phyloP scores from a whole-genome alignment of 164 flowering plant species.

The Vitis rupestris region DNA sequence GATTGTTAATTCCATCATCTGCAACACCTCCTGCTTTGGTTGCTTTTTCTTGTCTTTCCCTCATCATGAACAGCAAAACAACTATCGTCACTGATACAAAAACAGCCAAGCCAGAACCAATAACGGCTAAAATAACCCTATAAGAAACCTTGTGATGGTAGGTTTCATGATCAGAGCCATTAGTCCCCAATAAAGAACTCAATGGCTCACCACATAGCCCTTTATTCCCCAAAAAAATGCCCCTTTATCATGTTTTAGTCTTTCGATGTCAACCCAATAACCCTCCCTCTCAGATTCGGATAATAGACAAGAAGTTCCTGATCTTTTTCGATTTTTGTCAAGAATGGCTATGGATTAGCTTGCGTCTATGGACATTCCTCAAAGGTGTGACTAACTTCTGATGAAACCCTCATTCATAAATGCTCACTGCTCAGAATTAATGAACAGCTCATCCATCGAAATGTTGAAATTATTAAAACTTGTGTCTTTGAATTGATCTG shows the following conservation, averaged over 20 bases:
- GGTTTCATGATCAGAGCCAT: conserved; percentile 23
- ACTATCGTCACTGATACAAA: conserved; percentile 69
- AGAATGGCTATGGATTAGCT: no score
- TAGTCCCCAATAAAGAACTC: conserved; percentile 43
- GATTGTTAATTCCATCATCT: conserved; percentile 37
- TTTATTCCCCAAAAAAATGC: conserved; percentile 59
- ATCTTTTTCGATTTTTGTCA: no score
- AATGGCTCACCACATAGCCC: conserved; percentile 91
- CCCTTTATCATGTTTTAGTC: no score
- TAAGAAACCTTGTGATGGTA: conserved; percentile 77
- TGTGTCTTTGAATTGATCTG: conserved; percentile 26
- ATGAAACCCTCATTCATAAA: no score
- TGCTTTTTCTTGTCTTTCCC: conserved; percentile 82
- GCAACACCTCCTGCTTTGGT: conserved; percentile 42
- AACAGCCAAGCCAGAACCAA: conserved; percentile 90
- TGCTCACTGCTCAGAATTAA: conserved; percentile 25
- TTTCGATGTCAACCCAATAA: no score
- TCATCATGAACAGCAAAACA: conserved; percentile 84
- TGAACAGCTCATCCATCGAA: conserved; percentile 24
- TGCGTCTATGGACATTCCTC: no score
- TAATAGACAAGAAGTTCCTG: no score
- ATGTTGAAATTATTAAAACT: conserved; percentile 31
- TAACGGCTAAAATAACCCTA: conserved; percentile 70
- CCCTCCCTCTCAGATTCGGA: no score
- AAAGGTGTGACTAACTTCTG: no score